Percentiles rank a stretch among this genome's conserved stretches.
Conservation (phyloP, 805 yeast species). For the Ogataea wickerhamii region DNA sequence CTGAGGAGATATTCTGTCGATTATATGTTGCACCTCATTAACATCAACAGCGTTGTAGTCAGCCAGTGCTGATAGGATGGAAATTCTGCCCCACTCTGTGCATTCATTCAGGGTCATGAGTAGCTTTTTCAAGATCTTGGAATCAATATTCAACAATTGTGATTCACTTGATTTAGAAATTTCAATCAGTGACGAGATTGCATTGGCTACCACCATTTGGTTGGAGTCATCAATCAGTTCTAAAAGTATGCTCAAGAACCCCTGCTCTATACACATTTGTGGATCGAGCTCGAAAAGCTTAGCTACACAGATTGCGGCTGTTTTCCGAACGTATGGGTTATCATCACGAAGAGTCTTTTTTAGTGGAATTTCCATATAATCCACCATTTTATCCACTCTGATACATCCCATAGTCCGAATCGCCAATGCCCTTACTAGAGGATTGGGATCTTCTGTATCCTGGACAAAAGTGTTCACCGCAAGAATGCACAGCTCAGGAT, state of each 20-base stretch:
- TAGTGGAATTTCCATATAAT: conserved; percentile 88
- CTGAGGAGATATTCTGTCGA: conserved; percentile 90
- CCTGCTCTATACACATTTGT: conserved; percentile 78
- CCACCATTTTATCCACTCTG: conserved; percentile 91
- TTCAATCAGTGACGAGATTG: conserved; percentile 81
- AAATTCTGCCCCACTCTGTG: conserved; percentile 98
- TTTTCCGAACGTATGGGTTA: conserved; percentile 95
- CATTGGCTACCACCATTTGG: conserved; percentile 97
- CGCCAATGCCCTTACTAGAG: conserved; percentile 91
- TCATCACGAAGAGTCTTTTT: conserved; percentile 84
- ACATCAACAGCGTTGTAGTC: conserved; percentile 57
- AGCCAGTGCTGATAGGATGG: conserved; percentile 77
- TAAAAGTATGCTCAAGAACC: conserved; percentile 69
- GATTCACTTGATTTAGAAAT: conserved; percentile 40
- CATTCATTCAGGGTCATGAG: conserved; percentile 89
- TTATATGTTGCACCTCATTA: conserved; percentile 75
- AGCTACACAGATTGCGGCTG: conserved; percentile 97
- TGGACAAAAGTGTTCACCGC: conserved; percentile 96
- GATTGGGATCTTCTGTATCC: conserved; percentile 96
- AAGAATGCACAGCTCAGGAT: conserved; percentile 91
- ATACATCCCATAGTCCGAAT: conserved; percentile 99
- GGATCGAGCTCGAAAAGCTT: conserved; percentile 86
- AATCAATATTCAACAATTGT: conserved; percentile 36
- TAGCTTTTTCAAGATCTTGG: conserved; percentile 52
- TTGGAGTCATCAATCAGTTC: conserved; percentile 77